Base-by-base conservation (phyloP, 2,329 filamentous ascomycete genomes). In the Fusarium concolor region DNA sequence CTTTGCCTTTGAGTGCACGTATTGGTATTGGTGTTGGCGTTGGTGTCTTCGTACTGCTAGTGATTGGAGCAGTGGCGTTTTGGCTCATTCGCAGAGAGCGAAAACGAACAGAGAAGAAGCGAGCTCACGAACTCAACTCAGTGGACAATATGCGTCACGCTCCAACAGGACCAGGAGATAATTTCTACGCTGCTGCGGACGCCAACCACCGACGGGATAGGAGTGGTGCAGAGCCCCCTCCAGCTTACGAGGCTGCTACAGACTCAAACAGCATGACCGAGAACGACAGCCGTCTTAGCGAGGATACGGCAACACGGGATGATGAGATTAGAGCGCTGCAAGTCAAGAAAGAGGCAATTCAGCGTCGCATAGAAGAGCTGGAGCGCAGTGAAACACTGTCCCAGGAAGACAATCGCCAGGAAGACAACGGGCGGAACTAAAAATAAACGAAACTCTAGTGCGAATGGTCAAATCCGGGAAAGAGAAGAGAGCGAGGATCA, bases 11-110 rank as follows among this genome's bases (percentile, higher is more conserved):
- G 18, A 69, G 73, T 11, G 77, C 76, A 17, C 74, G 74, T 28
- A 76, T 80, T 35, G 79, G 78, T 20, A 79, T 80, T 42, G 78
- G 78, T 17, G 63, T 79, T 31, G 76, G 76, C 18, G 73, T 77
- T 11, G 67, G 72, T 9, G 58, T 74, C 8, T 77, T 77, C 35
- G 71, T 75, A 14, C 39, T 79, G 20, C 47, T 80, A 15, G 59
- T 68, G 11, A 56, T 80, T 17, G 77, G 67, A 7, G 54, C 63
- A 8, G 35, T 71, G 37, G 59, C 73, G 6, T 73, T 76, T 28
- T 71, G 70, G 33, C 68, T 78, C 28, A 41, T 75, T 10, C 75
- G 72, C 24, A 70, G 71, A 66, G 72, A 74, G 22, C 56, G 60
- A 47, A 35, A 31, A 26, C 56, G 64, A 31, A 51, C 60, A 15